These are phyloP conservation scores for Seminavis robusta DNA, from an alignment of 108 stramenopile species.

Conservation along the genomic window DNA sequence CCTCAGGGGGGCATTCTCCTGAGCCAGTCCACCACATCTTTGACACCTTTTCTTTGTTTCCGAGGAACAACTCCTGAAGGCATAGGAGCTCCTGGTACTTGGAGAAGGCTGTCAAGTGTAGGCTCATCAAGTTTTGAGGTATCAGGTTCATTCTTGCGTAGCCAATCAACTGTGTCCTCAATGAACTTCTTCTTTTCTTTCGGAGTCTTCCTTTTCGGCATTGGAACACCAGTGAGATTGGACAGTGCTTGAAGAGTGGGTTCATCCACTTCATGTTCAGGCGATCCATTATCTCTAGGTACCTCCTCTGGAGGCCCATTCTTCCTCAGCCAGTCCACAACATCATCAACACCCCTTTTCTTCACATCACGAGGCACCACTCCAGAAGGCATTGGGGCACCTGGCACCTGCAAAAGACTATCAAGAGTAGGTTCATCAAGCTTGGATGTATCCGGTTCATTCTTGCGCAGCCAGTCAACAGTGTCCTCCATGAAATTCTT, in stretches of 20 bases:
- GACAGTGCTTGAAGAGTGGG: neutral
- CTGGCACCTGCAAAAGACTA: conserved; percentile 3
- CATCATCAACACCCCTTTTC: neutral
- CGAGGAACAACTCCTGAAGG: neutral
- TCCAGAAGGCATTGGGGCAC: conserved; percentile 3
- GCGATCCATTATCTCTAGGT: neutral
- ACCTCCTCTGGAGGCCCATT: neutral
- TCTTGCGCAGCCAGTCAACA: conserved; percentile 6
- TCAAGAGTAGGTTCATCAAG: no score
- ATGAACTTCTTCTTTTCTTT: conserved; percentile 1
- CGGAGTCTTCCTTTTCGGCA: neutral
- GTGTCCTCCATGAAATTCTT: no score
- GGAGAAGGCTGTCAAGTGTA: neutral
- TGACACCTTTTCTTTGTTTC: neutral
- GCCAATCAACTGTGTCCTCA: conserved; percentile 18
- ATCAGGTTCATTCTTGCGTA: conserved; percentile 2
- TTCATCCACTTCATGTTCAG: conserved; percentile 5
- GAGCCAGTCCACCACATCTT: conserved; percentile 1
- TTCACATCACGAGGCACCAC: neutral
- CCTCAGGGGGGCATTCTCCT: neutral
- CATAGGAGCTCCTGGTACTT: neutral
- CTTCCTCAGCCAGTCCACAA: conserved; percentile 28
- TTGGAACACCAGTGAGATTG: conserved; percentile 6
- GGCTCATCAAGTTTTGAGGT: neutral
- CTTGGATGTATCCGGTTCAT: neutral